A percentile compares a stretch with the other conserved stretches of the same genome.
Evolutionary conservation across 176 grass and related monocot genomes (phyloP).

Genomic region (Panicum miliaceum): DNA sequence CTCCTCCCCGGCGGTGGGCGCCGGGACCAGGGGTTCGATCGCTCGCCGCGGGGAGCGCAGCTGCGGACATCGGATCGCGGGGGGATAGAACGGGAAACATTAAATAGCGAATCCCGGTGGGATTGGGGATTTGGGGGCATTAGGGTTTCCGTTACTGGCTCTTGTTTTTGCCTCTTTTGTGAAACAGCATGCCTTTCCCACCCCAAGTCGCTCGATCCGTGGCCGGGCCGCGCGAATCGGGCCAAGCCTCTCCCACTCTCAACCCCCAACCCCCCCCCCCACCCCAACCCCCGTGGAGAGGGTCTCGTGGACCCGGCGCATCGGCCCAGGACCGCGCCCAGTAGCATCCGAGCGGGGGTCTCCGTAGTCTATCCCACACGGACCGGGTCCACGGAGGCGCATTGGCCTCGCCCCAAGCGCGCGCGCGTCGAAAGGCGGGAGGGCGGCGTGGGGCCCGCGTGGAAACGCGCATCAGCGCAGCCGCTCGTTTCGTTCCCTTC

Average conservation of each 20-base stretch:
- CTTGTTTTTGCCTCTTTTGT: constrained; percentile 8
- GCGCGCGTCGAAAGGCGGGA: neutral
- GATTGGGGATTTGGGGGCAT: constrained; percentile 32
- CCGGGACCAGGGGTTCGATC: constrained; percentile 35
- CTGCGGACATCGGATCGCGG: constrained; percentile 46
- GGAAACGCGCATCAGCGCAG: neutral
- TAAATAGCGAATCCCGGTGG: constrained; percentile 49
- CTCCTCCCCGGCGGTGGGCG: neutral
- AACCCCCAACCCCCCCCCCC: too few relatives aligned
- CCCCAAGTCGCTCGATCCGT: constrained; percentile 21
- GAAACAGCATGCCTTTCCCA: neutral
- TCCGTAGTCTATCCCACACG: accelerated
- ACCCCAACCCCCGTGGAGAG: too few relatives aligned
- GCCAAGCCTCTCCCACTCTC: neutral
- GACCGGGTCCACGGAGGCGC: constrained; percentile 17
- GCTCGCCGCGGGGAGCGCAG: constrained; percentile 34
- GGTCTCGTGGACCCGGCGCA: neutral
- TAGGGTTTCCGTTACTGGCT: constrained; percentile 62
- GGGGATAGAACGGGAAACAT: constrained; percentile 27
- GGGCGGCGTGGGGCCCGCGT: constrained; percentile 1
- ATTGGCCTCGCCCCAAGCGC: neutral
- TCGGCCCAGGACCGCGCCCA: too few relatives aligned
- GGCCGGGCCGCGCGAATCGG: constrained; percentile 43
- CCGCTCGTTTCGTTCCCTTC: constrained; percentile 20
- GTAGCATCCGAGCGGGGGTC: too few relatives aligned